Base-by-base conservation (phyloP, 208 protist species). In the Leptomonas pyrrhocoris region DNA sequence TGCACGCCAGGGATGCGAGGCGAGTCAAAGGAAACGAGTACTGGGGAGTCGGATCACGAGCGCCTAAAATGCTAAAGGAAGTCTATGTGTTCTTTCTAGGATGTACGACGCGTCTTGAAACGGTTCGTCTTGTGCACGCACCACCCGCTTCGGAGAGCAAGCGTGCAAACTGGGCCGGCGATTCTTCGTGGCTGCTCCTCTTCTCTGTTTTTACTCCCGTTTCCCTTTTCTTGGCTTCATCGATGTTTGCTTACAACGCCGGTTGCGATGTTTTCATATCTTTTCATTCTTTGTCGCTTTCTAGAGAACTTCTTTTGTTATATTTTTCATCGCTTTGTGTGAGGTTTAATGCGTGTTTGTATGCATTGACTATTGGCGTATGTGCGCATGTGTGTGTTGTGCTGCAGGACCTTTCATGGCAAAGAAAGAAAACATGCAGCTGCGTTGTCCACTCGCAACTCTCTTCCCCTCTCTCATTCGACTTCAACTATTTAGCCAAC, bases 171-270 rank as follows among this genome's bases (percentile, higher is more conserved):
- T n/a, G n/a, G n/a, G n/a, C n/a, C n/a, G n/a, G n/a, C n/a, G n/a
- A n/a, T n/a, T n/a, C n/a, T n/a, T n/a, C n/a, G n/a, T n/a, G n/a
- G n/a, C n/a, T n/a, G n/a, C n/a, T n/a, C n/a, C n/a, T 27, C 12
- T 30, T 31, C 13, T 45, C 27, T 64, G 5, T 25, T 63, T 12
- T 54, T 13, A 48, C 48, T 53, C 27, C 6, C 19, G n/a, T 42
- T 64, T 61, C 45, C n/a, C 46, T 31, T 15, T 3, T 64, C 46
- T 64, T 57, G 43, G 19, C 66, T 61, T 4, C 56, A 25, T n/a
- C n/a, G 69, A 76, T 77, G 66, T 43, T 38, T 64, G 30, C 42
- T 55, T 18, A 34, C 19, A 63, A n/a, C 0, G 59, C 28, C 38
- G 30, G 34, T 43, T 8, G 19, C 1, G 21, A 21, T 53, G 40